phyloP scores from a whole-genome alignment of 495 filamentous ascomycete genomes.

The Acidomyces sp. region DNA sequence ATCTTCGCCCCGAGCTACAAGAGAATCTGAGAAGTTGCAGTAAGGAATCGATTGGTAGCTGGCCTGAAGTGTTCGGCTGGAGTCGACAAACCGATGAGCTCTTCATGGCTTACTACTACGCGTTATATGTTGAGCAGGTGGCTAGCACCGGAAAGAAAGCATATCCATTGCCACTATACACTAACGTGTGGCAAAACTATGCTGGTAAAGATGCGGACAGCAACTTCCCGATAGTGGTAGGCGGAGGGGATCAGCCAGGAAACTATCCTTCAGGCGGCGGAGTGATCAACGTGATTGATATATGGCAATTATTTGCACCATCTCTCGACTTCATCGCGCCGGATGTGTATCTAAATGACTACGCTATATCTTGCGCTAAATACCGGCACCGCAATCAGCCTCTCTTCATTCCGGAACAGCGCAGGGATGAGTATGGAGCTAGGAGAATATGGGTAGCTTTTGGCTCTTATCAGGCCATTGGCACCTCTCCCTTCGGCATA shows the following conservation, averaged over 20 bases:
- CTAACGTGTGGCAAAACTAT: constrained; percentile 37
- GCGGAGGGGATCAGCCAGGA: constrained; percentile 34
- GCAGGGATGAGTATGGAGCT: constrained; percentile 36
- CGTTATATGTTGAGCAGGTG: constrained; percentile 34
- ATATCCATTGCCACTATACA: constrained; percentile 36
- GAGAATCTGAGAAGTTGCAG: constrained; percentile 22
- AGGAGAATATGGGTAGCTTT: constrained; percentile 34
- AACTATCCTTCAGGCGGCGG: constrained; percentile 37
- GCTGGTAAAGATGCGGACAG: constrained; percentile 23
- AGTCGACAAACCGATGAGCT: constrained; percentile 34
- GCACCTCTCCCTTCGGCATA: constrained; percentile 35
- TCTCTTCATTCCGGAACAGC: constrained; percentile 41
- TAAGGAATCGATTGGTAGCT: constrained; percentile 17
- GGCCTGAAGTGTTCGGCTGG: constrained; percentile 33
- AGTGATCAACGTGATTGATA: constrained; percentile 32
- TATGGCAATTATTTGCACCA: constrained; percentile 34
- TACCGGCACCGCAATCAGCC: constrained; percentile 36
- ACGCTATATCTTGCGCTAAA: constrained; percentile 29
- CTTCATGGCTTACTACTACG: constrained; percentile 41
- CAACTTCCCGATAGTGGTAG: constrained; percentile 30
- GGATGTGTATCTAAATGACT: constrained; percentile 38
- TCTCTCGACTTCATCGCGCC: constrained; percentile 37
- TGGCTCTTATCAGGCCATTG: constrained; percentile 34
- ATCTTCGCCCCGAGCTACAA: constrained; percentile 27
- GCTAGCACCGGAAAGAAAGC: constrained; percentile 32